Evolutionary conservation across 352 stramenopile species (phyloP), one percentile per base, ranked within the genome.

Genomic region (Globisporangium emineosum): DNA sequence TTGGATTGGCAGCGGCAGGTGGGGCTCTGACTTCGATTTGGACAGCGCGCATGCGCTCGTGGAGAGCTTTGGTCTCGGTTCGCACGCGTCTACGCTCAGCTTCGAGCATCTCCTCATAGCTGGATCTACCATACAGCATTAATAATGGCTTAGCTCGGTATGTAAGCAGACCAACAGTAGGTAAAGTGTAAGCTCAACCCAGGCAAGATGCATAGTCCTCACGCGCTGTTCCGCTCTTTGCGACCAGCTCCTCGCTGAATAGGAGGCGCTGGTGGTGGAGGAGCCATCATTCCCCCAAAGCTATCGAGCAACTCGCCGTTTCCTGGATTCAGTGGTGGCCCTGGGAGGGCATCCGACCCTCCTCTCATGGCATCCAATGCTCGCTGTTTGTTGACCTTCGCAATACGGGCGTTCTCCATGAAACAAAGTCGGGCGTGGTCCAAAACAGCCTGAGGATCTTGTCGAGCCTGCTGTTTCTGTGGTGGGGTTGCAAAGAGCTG

Each of bases 41-140:
- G 17, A 53, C 15, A 8, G 32, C 49, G n/a, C 75, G 71, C 78
- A 89, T 89, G n/a, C 73, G 68, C 17, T 86, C 75, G 29, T 86
- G 75, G 6, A 89, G 62, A 32, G 70, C 69, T 33, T 81, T 87
- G n/a, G 71, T 82, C 52, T 89, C 79, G 9, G 72, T 19, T 5
- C 77, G 74, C 32, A 89, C 54, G 21, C 79, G 73, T 5, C 59
- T 61, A 12, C 79, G 67, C 59, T 89, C 79, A 17, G 27, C 58
- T 23, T 83, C 64, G 7, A 87, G 65, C 17, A 83, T 58, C 30
- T 81, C 65, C 49, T 81, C 79, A 40, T 80, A 89, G 10, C 32
- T 76, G 2, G 64, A 57, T 9, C 70, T 81, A 21, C 37, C 37
- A 43, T n/a, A 15, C 37, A 43, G 15, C 37, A 43, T n/a, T 13